These are phyloP conservation scores for Mitragyna speciosa DNA, from an alignment of 257 asterid species.

Conservation along the genomic window DNA sequence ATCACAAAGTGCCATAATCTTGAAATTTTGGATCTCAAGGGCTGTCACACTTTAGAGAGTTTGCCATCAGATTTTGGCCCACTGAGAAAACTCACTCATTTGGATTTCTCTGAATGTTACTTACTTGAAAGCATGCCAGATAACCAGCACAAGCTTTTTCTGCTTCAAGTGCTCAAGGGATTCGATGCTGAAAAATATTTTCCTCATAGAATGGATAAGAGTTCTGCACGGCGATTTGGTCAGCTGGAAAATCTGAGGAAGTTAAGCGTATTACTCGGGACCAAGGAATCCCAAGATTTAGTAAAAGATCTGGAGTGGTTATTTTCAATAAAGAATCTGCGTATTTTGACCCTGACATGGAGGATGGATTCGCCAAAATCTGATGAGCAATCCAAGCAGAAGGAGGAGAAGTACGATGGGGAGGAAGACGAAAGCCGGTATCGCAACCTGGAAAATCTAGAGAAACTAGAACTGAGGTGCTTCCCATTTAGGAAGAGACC, in stretches of 20 bases:
- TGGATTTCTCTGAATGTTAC: conserved; percentile 20
- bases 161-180: conserved; percentile 14
- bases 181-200: not conserved
- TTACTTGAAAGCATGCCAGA: conserved; percentile 4
- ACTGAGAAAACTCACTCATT: not conserved
- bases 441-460: not conserved
- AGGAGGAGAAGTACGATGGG: too few species aligned
- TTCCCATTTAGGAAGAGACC: not conserved
- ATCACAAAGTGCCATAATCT: conserved; percentile 1
- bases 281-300: not conserved
- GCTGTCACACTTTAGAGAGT: conserved; percentile 20
- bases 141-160: not conserved
- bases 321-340: not conserved
- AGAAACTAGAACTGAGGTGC: conserved; percentile 22
- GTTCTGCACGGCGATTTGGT: not conserved
- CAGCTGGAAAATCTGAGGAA: not conserved
- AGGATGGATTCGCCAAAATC: not conserved
- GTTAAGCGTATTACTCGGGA: not conserved
- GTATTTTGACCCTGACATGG: not conserved
- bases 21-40: conserved; percentile 19
- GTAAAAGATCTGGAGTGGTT: not conserved
- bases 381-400: too few species aligned
- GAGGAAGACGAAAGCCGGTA: too few species aligned
- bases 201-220: too few species aligned
- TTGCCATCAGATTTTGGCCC: not conserved